Conservation (phyloP, 768 basidiomycete genomes). For the Xerocomus spinulosus region DNA sequence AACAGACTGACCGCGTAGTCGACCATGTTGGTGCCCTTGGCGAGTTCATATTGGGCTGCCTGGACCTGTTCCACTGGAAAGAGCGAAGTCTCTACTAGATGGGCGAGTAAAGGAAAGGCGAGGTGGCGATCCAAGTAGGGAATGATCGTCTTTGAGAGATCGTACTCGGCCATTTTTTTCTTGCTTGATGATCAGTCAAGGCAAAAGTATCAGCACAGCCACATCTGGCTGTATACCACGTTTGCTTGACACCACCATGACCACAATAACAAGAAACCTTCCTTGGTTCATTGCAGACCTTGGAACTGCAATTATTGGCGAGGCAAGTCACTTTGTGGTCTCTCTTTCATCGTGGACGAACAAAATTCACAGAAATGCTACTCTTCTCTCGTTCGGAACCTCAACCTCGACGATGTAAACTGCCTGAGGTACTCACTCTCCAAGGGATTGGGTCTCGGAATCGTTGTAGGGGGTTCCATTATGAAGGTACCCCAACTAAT, state of each 20-base stretch:
- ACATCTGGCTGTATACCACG: slow-evolving; percentile 8
- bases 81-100: slow-evolving; percentile 69
- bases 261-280: slow-evolving; percentile 74
- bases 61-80: slow-evolving; percentile 80
- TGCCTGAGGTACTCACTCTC: slow-evolving; percentile 92
- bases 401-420: slow-evolving; percentile 67
- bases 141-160: slow-evolving; percentile 87
- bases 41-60: slow-evolving; percentile 93
- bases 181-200: slow-evolving; percentile 6
- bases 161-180: slow-evolving; percentile 76
- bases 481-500: slow-evolving; percentile 96
- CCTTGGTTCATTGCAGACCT: slow-evolving; percentile 82
- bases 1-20: slow-evolving; percentile 86
- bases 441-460: slow-evolving; percentile 88
- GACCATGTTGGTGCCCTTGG: slow-evolving; percentile 97
- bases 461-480: slow-evolving; percentile 88
- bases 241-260: slow-evolving; percentile 43
- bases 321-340: slow-evolving; percentile 41
- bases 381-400: slow-evolving; percentile 79
- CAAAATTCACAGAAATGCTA: slow-evolving; percentile 76
- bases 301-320: slow-evolving; percentile 74
- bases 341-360: not conserved
- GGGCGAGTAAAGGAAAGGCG: slow-evolving; percentile 86
- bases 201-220: slow-evolving; percentile 20
- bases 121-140: slow-evolving; percentile 94